These are phyloP conservation scores for Nigrospora osmanthi DNA, from an alignment of 2,329 filamentous ascomycete genomes.

Conservation along the genomic window DNA sequence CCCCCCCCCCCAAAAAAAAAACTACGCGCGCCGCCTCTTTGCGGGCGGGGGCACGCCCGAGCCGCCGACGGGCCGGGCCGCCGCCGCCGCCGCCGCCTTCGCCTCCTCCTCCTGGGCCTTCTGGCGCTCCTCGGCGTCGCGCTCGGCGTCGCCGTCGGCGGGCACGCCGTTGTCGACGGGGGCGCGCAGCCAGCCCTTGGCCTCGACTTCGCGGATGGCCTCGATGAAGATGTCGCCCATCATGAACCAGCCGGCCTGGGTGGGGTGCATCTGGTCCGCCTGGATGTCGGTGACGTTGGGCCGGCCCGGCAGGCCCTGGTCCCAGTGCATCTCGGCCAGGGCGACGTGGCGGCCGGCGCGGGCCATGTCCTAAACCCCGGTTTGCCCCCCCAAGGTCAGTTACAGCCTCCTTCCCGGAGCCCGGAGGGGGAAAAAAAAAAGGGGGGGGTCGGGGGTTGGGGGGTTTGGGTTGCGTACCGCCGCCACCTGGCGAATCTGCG, in stretches of 20 bases:
- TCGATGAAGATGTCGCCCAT: conserved; percentile 11
- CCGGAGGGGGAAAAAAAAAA: too few relatives aligned
- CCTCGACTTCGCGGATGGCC: conserved; percentile 9
- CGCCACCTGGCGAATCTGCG: conserved; percentile 19
- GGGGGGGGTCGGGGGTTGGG: too few relatives aligned
- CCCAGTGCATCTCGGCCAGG: conserved; percentile 17
- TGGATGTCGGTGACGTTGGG: conserved; percentile 10
- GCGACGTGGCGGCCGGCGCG: conserved; percentile 14
- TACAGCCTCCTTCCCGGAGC: too few relatives aligned
- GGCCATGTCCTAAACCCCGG: conserved; percentile 5
- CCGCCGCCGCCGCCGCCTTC: too few relatives aligned
- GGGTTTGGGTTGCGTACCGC: not conserved
- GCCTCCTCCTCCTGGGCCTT: too few relatives aligned
- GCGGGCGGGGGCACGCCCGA: too few relatives aligned
- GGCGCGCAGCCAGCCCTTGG: conserved; percentile 8
- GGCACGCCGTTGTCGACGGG: conserved; percentile 10
- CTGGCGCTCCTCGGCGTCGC: too few relatives aligned
- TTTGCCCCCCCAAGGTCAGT: too few relatives aligned
- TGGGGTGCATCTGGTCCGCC: conserved; percentile 12
- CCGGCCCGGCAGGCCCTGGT: conserved; percentile 16
- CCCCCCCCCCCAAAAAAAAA: too few relatives aligned
- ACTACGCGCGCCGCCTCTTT: too few relatives aligned
- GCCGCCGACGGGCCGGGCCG: too few relatives aligned
- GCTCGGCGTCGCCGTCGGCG: conserved; percentile 9
- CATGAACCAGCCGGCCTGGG: conserved; percentile 10